These are phyloP conservation scores for Vigna radiata DNA, from an alignment of 306 rosid genomes.

Conservation along the genomic window DNA sequence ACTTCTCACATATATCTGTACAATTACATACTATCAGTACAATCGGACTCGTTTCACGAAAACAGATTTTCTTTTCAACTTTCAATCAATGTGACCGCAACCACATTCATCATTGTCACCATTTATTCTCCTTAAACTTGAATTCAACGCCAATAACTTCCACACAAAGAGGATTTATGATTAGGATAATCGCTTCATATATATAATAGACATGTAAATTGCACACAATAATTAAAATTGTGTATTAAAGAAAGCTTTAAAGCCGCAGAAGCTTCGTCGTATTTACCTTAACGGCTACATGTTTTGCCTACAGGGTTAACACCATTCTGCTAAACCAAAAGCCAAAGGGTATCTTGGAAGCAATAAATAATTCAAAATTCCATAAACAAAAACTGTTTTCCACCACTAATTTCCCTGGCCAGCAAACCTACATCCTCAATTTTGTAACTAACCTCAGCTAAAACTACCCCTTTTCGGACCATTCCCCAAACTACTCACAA, in stretches of 20 bases:
- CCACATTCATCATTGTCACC: not conserved
- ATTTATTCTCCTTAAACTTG: not conserved
- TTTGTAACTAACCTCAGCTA: conserved; percentile 32
- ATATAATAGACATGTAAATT: conserved; percentile 19
- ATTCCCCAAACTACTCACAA: conserved; percentile 22
- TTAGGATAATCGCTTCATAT: not conserved
- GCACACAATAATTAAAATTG: not conserved
- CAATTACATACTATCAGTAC: not conserved
- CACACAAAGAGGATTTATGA: conserved; percentile 3
- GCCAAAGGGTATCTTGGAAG: conserved; percentile 25
- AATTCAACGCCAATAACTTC: conserved; percentile 17
- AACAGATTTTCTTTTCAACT: not conserved
- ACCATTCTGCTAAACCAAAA: conserved; percentile 35
- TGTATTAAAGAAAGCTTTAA: not conserved
- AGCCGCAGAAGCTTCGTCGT: conserved; percentile 14
- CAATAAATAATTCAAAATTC: conserved; percentile 13
- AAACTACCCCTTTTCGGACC: not conserved
- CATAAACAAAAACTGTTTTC: conserved; percentile 7
- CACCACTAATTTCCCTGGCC: conserved; percentile 4
- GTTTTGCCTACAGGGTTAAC: not conserved
- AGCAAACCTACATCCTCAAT: conserved; percentile 19
- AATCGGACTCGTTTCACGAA: not conserved
- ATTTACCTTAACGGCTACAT: not conserved
- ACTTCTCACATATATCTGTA: not conserved
- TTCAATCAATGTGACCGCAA: not conserved